Percentiles rank a stretch among this genome's conserved stretches.
Conservation (phyloP, 2,329 filamentous ascomycete genomes). For the Aspergillus tanneri region DNA sequence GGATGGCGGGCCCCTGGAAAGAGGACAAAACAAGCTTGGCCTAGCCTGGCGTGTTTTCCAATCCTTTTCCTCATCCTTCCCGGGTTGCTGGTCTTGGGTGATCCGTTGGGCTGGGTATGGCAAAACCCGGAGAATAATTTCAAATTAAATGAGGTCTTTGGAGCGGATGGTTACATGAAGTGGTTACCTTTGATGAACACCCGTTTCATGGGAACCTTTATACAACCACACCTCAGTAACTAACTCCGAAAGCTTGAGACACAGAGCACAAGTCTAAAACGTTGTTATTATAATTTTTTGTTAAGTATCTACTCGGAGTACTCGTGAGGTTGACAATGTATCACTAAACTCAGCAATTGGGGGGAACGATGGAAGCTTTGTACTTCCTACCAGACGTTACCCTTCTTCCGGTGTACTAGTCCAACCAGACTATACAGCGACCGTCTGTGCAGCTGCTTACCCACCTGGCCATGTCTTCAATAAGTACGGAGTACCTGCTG, state of each 20-base stretch:
- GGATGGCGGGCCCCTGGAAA: neutral
- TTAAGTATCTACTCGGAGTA: too few relatives aligned
- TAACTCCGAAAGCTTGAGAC: neutral
- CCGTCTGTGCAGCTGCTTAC: neutral
- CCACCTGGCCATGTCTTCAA: neutral
- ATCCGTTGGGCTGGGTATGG: slow-evolving; percentile 9
- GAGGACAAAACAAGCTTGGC: slow-evolving; percentile 1
- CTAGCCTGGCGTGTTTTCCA: slow-evolving; percentile 3
- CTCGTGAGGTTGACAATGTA: neutral
- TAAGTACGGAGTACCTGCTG: too few relatives aligned
- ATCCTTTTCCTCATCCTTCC: slow-evolving; percentile 3
- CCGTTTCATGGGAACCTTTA: neutral
- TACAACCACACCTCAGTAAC: neutral
- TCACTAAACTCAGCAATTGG: neutral
- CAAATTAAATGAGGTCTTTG: neutral
- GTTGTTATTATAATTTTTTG: too few relatives aligned
- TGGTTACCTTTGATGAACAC: neutral
- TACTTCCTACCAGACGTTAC: neutral
- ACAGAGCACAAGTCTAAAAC: too few relatives aligned
- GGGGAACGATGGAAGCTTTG: neutral
- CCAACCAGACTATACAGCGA: neutral
- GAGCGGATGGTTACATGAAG: neutral
- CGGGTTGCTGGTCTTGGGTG: slow-evolving; percentile 5
- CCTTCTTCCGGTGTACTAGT: neutral
- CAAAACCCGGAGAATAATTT: slow-evolving; percentile 1